Conservation (phyloP, 2,329 filamentous ascomycete genomes). For the Aspergillus intermedius region DNA sequence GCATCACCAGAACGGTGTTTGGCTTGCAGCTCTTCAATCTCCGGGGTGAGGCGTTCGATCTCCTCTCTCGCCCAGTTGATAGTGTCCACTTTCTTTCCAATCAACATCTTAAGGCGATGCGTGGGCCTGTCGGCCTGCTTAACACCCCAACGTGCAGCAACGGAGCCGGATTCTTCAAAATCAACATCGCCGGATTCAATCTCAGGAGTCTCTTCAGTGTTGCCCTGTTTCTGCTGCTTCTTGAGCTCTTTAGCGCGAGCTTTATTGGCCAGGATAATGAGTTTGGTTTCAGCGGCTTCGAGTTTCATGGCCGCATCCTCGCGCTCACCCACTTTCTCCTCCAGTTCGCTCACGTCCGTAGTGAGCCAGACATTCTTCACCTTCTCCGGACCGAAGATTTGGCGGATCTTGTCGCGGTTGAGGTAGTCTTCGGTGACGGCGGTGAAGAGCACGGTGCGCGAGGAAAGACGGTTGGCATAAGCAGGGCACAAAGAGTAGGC, state of each 20-base stretch:
- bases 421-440: slow-evolving; percentile 75
- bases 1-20: slow-evolving; percentile 60
- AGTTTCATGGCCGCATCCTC: slow-evolving; percentile 74
- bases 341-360: slow-evolving; percentile 67
- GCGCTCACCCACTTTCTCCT: slow-evolving; percentile 73
- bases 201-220: slow-evolving; percentile 32
- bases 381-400: slow-evolving; percentile 69
- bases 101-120: slow-evolving; percentile 63
- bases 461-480: slow-evolving; percentile 79
- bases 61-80: slow-evolving; percentile 83
- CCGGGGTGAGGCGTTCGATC: slow-evolving; percentile 66
- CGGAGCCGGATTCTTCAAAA: slow-evolving; percentile 55
- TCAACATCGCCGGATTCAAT: slow-evolving; percentile 43
- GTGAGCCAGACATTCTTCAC: slow-evolving; percentile 82
- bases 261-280: slow-evolving; percentile 72
- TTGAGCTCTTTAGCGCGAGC: slow-evolving; percentile 62
- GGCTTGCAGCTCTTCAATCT: slow-evolving; percentile 62
- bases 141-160: slow-evolving; percentile 66
- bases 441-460: slow-evolving; percentile 82
- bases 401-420: slow-evolving; percentile 66
- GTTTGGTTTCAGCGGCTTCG: slow-evolving; percentile 77
- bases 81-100: slow-evolving; percentile 87
- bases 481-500: slow-evolving; percentile 82
- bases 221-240: slow-evolving; percentile 51
- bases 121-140: slow-evolving; percentile 66